phyloP scores from a whole-genome alignment of 257 asterid genomes.

The Nicotiana knightiana region DNA sequence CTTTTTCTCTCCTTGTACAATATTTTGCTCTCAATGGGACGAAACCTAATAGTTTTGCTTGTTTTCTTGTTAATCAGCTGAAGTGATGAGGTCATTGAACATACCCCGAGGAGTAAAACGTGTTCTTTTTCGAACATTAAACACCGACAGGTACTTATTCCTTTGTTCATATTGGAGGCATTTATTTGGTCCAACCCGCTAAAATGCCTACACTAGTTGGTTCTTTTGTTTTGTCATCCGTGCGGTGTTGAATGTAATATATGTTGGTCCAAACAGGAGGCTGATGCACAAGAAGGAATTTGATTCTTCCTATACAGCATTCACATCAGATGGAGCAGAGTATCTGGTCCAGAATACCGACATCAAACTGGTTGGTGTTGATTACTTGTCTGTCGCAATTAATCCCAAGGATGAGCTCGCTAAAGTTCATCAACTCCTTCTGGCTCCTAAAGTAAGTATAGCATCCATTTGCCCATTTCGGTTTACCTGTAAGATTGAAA shows the following conservation, averaged over 20 bases:
- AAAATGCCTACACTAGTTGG: not conserved
- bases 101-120: conserved; percentile 19
- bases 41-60: not conserved
- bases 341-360: conserved; percentile 24
- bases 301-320: conserved; percentile 13
- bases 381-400: conserved; percentile 28
- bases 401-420: not conserved
- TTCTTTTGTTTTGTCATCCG: not conserved
- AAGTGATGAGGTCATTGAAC: conserved; percentile 16
- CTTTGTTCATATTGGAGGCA: not conserved
- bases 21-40: not conserved
- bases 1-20: not conserved
- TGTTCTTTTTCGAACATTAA: conserved; percentile 18
- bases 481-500: not conserved
- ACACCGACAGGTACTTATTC: conserved; percentile 16
- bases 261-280: conserved; percentile 3
- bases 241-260: not conserved
- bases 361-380: conserved; percentile 28
- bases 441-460: conserved; percentile 12
- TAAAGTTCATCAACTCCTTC: conserved; percentile 11
- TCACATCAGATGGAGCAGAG: conserved; percentile 26
- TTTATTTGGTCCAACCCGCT: not conserved
- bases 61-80: not conserved
- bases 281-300: conserved; percentile 20
- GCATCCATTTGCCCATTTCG: not conserved